Evolutionary conservation across 345 rosid genomes (phyloP).

Genomic region (Rhodamnia rubescens): DNA sequence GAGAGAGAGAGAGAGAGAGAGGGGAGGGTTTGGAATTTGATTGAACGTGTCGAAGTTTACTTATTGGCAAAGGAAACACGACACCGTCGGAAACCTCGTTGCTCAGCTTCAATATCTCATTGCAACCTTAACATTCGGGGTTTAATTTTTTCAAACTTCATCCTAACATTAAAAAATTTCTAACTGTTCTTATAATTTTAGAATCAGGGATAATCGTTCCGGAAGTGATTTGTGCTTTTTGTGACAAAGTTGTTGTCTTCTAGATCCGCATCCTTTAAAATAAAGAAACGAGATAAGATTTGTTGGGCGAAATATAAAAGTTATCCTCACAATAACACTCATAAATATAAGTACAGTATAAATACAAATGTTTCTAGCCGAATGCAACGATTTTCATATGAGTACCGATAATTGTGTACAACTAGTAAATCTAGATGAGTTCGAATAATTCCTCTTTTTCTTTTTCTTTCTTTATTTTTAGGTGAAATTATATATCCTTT

Average conservation of each 20-base stretch:
- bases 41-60: neutral
- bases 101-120: neutral
- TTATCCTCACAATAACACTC: neutral
- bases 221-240: accelerated
- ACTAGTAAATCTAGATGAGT: neutral
- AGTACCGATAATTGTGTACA: no score
- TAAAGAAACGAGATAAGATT: neutral
- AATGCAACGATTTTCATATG: neutral
- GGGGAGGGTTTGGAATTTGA: no score
- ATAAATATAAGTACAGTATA: neutral
- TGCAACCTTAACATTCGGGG: neutral
- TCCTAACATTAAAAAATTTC: neutral
- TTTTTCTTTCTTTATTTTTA: neutral
- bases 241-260: neutral
- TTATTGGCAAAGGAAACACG: neutral
- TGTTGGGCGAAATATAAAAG: neutral
- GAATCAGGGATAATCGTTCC: neutral
- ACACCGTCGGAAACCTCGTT: neutral
- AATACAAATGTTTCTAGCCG: accelerated
- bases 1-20: neutral
- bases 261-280: neutral
- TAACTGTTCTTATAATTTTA: neutral
- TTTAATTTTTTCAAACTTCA: neutral
- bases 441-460: neutral
- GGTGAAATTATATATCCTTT: neutral